Base-by-base conservation (phyloP, 371 early-diverging fungal genomes). In the Capillidium rhysosporum region DNA sequence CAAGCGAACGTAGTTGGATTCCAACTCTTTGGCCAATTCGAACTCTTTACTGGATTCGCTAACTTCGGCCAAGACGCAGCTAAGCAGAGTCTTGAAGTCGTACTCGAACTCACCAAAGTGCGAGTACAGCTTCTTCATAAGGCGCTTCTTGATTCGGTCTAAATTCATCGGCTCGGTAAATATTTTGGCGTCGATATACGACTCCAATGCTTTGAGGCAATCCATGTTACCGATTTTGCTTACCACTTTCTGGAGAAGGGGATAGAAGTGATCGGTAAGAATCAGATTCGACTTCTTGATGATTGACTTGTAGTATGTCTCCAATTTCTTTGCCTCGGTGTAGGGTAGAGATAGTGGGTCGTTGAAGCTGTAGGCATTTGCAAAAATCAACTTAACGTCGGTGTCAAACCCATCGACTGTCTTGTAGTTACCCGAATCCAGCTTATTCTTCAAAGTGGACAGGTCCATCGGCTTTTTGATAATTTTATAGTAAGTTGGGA, bases 391-490 rank as follows among this genome's bases (percentile, higher is more conserved):
- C 8, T 82, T 78, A 29, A 89, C 67, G 60, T 98, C 98, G 0
- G 69, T 69, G 56, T 84, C 82, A 58, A 95, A 94, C 40, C 82
- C 85, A 4, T 71, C 73, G 0, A 84, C 71, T 7, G 65, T 68
- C 0, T 64, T 56, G 63, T 98, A 98, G 24, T 72, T 70, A 10
- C 79, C 82, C 14, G 64, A 59, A 43, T 87, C 85, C 16, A 98
- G 66, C 64, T 92, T 92, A 39, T 73, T 71, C 59, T 78, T 75
- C 38, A 99, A 83, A 0, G 99, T 98, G 16, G 82, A 73, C 23
- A 98, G 52, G 64, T 99, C 99, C 98, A 99, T 99, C 3, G 99
- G 99, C 46, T 89, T 63, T 60, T 88, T 96, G 62, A 99, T 82
- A 38, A 98, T 80, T 1, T 75, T 72, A 21, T 76, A 79, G 69